phyloP scores from a whole-genome alignment of 176 grass and related monocot genomes.

The Carex parvula region DNA sequence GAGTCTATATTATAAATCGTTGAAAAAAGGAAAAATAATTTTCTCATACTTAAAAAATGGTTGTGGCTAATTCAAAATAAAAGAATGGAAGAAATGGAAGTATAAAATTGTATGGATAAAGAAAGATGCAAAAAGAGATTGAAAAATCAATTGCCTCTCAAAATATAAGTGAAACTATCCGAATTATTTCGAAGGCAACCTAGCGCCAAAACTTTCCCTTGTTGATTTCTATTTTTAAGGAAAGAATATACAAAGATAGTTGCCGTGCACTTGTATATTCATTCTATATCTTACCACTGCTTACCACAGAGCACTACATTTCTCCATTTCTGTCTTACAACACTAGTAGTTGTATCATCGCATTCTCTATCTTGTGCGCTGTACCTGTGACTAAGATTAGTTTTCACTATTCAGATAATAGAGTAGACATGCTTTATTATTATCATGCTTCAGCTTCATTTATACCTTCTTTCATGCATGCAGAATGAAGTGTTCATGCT shows the following conservation, averaged over 20 bases:
- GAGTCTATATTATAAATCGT: neutral
- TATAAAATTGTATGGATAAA: too few relatives aligned
- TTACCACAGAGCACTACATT: too few relatives aligned
- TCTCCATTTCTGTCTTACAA: neutral
- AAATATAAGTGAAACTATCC: too few relatives aligned
- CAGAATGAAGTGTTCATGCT: conserved; percentile 32
- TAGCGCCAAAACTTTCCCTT: too few relatives aligned
- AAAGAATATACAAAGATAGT: too few relatives aligned
- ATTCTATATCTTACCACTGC: too few relatives aligned
- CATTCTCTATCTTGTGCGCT: too few relatives aligned
- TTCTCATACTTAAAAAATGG: neutral
- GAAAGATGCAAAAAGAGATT: neutral
- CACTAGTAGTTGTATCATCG: neutral
- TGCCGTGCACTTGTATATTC: too few relatives aligned
- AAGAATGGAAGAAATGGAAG: neutral
- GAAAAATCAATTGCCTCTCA: too few relatives aligned
- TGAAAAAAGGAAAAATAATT: neutral
- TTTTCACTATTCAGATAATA: neutral
- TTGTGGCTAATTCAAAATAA: neutral
- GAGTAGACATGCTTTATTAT: neutral
- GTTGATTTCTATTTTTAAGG: too few relatives aligned
- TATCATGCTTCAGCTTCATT: neutral
- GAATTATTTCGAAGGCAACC: too few relatives aligned
- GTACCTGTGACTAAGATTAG: neutral
- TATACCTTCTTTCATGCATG: neutral